phyloP scores from a whole-genome alignment of 2,329 filamentous ascomycete species.

The Fusarium continuum region DNA sequence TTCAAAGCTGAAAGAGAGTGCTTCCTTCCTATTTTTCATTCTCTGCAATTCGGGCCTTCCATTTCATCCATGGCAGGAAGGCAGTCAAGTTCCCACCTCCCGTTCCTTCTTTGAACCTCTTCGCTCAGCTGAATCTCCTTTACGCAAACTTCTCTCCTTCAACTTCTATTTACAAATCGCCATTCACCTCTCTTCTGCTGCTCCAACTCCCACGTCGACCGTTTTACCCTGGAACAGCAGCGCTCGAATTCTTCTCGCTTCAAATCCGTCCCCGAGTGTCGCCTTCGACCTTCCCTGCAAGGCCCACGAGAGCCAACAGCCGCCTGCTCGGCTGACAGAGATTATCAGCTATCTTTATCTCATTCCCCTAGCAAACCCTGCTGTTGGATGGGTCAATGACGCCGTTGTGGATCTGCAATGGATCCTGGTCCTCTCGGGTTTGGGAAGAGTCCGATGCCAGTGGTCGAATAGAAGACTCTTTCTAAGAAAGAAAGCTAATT shows the following conservation, averaged over 20 bases:
- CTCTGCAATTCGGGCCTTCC: neutral
- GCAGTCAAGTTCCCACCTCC: slow-evolving; percentile 20
- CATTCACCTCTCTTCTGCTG: neutral
- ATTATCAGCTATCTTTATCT: neutral
- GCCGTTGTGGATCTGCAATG: slow-evolving; percentile 34
- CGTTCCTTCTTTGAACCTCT: neutral
- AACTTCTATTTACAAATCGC: neutral
- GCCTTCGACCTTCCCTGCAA: neutral
- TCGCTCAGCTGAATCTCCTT: neutral
- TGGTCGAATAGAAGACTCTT: neutral
- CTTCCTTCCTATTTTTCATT: neutral
- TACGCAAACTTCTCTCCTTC: neutral
- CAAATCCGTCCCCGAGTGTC: neutral
- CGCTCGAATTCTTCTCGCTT: neutral
- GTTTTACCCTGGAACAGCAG: neutral
- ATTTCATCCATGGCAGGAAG: neutral
- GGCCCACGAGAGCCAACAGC: neutral
- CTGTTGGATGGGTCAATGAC: slow-evolving; percentile 32
- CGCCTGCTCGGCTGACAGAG: neutral
- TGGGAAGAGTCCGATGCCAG: slow-evolving; percentile 7
- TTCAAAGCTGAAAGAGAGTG: neutral
- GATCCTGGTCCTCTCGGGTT: slow-evolving; percentile 24
- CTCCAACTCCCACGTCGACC: neutral
- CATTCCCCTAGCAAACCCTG: slow-evolving; percentile 22
- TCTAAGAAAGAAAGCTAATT: neutral